Evolutionary conservation across 164 flowering plant species (phyloP), one percentile per base, ranked within the genome.

Genomic region (Piper betle): DNA sequence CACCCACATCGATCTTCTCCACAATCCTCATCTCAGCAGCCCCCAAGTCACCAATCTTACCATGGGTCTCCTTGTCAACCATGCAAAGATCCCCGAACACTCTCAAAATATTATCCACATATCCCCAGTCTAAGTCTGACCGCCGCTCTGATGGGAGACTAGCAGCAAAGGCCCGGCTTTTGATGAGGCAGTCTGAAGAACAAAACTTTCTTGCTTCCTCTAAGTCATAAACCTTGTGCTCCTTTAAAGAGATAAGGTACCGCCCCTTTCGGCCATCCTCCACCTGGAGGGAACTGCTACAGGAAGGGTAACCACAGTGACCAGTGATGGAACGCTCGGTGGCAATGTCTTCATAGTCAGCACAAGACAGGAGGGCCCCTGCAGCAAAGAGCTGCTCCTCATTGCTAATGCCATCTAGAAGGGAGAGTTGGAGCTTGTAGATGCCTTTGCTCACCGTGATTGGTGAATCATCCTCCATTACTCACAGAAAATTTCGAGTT

Each of bases 171-270:
- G 88, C 79, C 17, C 74, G 64, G 61, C 95, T 88, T n/a, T 77
- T 77, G 41, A 82, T 67, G 4, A 84, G 71, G 63, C 96, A 93
- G 19, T 41, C 61, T 1, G 87, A 62, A 0, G 89, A 84, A 69
- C 99, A 90, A 53, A 77, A 90, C 84, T 74, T 66, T 55, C 73
- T 69, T 0, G 87, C 79, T 64, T 93, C 97, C 1, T 74, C 75
- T n/a, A 84, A 72, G 55, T 93, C 97, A 66, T 83, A 85, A 5
- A 90, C 96, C 72, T 73, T 86, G 63, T 93, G 94, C 71, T 86
- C 94, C 74, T 82, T 89, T 39, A 86, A 62, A 0, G 97, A 83
- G 58, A 89, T 81, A 1, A 84, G 75, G 68, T 81, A 93, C 5
- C 75, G 82, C 1, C 94, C 88, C 70, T 79, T 83, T n/a, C 73